phyloP scores from a whole-genome alignment of 1,284 basidiomycete species.

The Veloboletus limbatus region DNA sequence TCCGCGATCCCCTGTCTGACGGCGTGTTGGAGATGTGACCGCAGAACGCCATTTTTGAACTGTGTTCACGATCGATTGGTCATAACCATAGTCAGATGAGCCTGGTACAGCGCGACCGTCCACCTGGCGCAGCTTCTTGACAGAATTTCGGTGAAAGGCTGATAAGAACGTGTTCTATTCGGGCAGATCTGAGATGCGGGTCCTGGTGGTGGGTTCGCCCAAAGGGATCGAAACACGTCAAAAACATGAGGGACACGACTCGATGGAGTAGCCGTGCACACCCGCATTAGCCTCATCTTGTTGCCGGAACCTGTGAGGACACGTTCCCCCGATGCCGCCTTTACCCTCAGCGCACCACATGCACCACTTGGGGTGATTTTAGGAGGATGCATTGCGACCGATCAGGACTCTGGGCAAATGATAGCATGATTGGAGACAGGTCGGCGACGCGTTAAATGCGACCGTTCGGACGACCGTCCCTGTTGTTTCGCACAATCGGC shows the following conservation, averaged over 20 bases:
- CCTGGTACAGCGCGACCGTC: conserved; percentile 11
- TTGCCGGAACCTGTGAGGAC: background rate
- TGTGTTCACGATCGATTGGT: conserved; percentile 19
- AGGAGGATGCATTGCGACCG: conserved; percentile 23
- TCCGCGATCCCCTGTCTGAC: conserved; percentile 24
- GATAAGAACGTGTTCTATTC: conserved; percentile 28
- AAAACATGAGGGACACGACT: conserved; percentile 27
- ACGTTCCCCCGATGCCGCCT: too few species aligned
- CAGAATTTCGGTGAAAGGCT: conserved; percentile 28
- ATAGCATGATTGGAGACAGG: conserved; percentile 30
- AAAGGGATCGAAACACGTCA: conserved; percentile 24
- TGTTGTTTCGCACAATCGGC: conserved; percentile 25
- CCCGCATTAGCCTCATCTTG: conserved; percentile 1
- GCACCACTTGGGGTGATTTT: conserved; percentile 11
- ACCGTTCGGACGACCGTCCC: conserved; percentile 5
- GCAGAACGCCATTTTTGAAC: too few species aligned
- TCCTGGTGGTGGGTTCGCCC: conserved; percentile 25
- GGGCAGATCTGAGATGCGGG: conserved; percentile 27
- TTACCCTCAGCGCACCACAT: conserved; percentile 8
- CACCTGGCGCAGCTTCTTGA: conserved; percentile 11
- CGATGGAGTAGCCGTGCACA: conserved; percentile 11
- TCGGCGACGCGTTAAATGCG: conserved; percentile 28
- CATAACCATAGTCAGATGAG: conserved; percentile 24
- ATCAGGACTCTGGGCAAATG: conserved; percentile 18
- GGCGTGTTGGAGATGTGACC: too few species aligned